These are phyloP conservation scores for Phyllachora maydis DNA, from an alignment of 2,329 filamentous ascomycete species.

Conservation along the genomic window DNA sequence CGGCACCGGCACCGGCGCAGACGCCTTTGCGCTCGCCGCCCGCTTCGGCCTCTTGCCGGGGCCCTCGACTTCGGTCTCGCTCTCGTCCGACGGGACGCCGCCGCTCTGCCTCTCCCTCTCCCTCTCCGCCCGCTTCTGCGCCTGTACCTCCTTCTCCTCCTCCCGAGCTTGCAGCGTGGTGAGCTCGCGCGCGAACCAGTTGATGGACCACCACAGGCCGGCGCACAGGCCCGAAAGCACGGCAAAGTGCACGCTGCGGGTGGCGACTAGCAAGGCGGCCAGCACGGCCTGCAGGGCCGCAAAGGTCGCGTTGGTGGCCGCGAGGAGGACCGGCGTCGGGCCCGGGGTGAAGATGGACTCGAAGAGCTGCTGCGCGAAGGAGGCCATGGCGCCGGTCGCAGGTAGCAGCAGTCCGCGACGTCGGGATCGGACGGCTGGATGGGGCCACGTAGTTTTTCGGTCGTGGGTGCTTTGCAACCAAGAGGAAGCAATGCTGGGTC, in stretches of 20 bases:
- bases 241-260: conserved; percentile 75
- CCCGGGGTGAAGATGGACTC: conserved; percentile 86
- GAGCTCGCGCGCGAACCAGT: conserved; percentile 76
- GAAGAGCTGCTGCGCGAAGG: conserved; percentile 61
- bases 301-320: conserved; percentile 82
- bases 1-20: conserved; percentile 19
- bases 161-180: conserved; percentile 22
- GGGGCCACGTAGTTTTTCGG: no score
- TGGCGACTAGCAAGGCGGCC: conserved; percentile 53
- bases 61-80: conserved; percentile 29
- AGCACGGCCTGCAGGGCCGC: conserved; percentile 67
- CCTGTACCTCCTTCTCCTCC: conserved; percentile 19
- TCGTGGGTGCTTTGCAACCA: no score
- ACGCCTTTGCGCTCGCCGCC: conserved; percentile 16
- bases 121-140: no score
- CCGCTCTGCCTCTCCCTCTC: conserved; percentile 11
- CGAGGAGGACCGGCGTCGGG: conserved; percentile 66
- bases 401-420: no score
- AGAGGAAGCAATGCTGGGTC: no score
- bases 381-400: conserved; percentile 36
- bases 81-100: conserved; percentile 18
- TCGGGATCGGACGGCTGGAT: no score
- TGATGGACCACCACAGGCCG: conserved; percentile 81
- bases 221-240: conserved; percentile 61
- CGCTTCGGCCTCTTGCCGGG: conserved; percentile 5